phyloP scores from a whole-genome alignment of 1,284 basidiomycete genomes.

The Tilletia walkeri region DNA sequence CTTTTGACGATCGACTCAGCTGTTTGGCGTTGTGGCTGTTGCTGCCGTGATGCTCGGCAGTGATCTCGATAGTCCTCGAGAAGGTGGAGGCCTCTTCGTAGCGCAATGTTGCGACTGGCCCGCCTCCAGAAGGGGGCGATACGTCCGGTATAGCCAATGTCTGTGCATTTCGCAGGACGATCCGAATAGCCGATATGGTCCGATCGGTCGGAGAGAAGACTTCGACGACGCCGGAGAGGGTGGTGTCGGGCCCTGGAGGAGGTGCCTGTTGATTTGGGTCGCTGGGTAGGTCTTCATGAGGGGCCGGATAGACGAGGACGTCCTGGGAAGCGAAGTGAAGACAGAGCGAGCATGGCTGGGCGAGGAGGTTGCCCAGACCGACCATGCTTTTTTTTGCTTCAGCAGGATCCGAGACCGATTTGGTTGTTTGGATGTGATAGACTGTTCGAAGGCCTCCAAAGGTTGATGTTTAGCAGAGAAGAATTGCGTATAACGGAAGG shows the following conservation, averaged over 20 bases:
- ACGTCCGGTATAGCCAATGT: conserved; percentile 47
- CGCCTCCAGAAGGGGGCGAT: conserved; percentile 12
- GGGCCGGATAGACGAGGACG: conserved; percentile 46
- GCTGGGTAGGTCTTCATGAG: conserved; percentile 34
- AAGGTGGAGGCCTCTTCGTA: conserved; percentile 52
- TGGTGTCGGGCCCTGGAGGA: conserved; percentile 43
- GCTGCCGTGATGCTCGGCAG: conserved; percentile 14
- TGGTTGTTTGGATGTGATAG: too few species aligned
- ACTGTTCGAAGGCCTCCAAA: too few species aligned
- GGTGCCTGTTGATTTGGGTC: conserved; percentile 1
- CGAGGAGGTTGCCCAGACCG: conserved; percentile 27
- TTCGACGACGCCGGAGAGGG: conserved; percentile 52
- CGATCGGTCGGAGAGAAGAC: conserved; percentile 49
- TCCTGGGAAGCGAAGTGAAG: conserved; percentile 50
- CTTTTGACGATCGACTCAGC: conserved; percentile 31
- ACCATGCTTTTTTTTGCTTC: not conserved
- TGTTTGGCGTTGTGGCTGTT: conserved; percentile 23
- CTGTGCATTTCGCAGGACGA: conserved; percentile 45
- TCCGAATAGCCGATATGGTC: conserved; percentile 41
- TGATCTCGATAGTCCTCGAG: conserved; percentile 49
- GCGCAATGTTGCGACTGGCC: conserved; percentile 24
- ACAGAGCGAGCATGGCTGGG: conserved; percentile 49
- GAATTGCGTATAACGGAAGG: too few species aligned
- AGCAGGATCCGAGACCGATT: too few species aligned
- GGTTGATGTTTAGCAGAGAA: too few species aligned